phyloP scores from a whole-genome alignment of 495 filamentous ascomycete species.

The Lophiostoma macrostomum region DNA sequence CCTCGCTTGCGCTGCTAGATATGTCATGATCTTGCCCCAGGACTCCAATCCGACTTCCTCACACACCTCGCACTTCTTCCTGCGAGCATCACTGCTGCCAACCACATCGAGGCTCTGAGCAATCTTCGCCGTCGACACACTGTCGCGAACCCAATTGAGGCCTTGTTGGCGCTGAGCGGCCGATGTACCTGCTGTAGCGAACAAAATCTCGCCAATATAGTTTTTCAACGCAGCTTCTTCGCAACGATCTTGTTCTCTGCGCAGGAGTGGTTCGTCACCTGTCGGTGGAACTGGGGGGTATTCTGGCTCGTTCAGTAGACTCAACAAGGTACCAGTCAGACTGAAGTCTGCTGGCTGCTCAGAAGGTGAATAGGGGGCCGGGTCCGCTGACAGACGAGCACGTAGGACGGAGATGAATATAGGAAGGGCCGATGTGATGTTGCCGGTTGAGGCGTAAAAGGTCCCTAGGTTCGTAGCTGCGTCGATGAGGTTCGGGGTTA shows the following conservation, averaged over 20 bases:
- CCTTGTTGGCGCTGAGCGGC: conserved; percentile 55
- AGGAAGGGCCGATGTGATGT: conserved; percentile 67
- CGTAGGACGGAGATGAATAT: conserved; percentile 82
- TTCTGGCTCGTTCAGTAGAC: conserved; percentile 20
- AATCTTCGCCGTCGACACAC: conserved; percentile 63
- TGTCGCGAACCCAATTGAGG: conserved; percentile 80
- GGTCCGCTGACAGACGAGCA: conserved; percentile 56
- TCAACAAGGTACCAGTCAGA: conserved; percentile 17
- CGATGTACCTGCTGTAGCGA: conserved; percentile 52
- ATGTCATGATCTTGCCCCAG: conserved; percentile 34
- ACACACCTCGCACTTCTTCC: conserved; percentile 30
- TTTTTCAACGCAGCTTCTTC: conserved; percentile 81
- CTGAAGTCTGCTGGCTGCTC: conserved; percentile 9
- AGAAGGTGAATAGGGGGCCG: conserved; percentile 14
- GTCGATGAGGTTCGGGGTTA: conserved; percentile 68
- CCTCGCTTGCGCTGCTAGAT: conserved; percentile 18
- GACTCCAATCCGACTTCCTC: conserved; percentile 31
- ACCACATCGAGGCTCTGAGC: conserved; percentile 10
- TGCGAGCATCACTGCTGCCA: not conserved
- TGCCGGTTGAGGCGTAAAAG: conserved; percentile 65
- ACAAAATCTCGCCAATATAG: conserved; percentile 93
- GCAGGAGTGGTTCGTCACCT: conserved; percentile 61
- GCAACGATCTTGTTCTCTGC: conserved; percentile 62
- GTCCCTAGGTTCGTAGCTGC: conserved; percentile 74
- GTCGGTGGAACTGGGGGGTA: conserved; percentile 65